Conservation (phyloP, 2,329 filamentous ascomycete species). For the Penicillium janthinellum region DNA sequence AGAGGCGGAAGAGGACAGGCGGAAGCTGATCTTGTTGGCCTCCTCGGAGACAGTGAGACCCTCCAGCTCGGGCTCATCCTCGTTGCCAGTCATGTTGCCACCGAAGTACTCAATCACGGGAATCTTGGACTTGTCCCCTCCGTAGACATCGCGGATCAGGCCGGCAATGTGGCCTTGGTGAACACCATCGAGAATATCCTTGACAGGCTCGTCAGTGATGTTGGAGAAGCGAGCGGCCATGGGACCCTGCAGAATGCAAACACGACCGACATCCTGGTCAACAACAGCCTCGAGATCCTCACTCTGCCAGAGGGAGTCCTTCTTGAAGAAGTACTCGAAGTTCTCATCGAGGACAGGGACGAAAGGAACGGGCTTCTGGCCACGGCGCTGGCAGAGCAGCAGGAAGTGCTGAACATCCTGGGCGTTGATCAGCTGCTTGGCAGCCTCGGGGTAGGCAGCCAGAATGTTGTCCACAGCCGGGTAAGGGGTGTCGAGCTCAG, state of each 20-base stretch:
- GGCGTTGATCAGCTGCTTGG: constrained; percentile 91
- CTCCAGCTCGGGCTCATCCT: constrained; percentile 76
- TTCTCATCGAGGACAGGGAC: constrained; percentile 94
- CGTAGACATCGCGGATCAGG: constrained; percentile 79
- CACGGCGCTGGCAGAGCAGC: constrained; percentile 83
- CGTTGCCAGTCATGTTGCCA: constrained; percentile 72
- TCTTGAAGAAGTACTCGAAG: constrained; percentile 99
- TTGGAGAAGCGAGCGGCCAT: constrained; percentile 90
- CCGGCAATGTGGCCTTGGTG: constrained; percentile 83
- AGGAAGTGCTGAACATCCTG: constrained; percentile 98
- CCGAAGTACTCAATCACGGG: constrained; percentile 94
- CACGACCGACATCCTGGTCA: constrained; percentile 91
- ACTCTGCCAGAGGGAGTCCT: constrained; percentile 98
- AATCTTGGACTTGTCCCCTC: constrained; percentile 70
- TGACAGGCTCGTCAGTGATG: constrained; percentile 86
- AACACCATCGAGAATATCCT: constrained; percentile 89
- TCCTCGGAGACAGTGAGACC: constrained; percentile 83
- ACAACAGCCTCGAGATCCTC: constrained; percentile 96
- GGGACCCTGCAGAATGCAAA: constrained; percentile 93
- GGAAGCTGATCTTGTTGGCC: constrained; percentile 77
- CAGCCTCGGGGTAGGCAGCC: constrained; percentile 79
- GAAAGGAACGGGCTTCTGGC: constrained; percentile 96
- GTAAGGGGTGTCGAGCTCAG: constrained; percentile 83
- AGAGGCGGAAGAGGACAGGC: constrained; percentile 74
- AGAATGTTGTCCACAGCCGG: constrained; percentile 76